Evolutionary conservation across 768 basidiomycete species (phyloP), one percentile per base, ranked within the genome.

Genomic region (Mycena metata): DNA sequence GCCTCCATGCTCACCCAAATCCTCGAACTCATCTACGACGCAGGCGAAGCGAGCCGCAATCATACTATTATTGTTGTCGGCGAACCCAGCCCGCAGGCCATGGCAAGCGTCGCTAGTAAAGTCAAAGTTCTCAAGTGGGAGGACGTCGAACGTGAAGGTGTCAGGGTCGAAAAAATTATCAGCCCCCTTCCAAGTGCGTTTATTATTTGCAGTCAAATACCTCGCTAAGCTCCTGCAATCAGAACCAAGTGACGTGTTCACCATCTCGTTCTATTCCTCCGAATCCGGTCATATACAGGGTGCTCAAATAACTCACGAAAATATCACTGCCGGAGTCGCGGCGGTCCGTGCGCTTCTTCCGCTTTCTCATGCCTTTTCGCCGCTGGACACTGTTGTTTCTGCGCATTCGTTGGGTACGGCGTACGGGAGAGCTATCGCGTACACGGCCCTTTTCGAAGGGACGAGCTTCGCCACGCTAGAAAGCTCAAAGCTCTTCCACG

Each of bases 321-420:
- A 95, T 70, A 76, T 97, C 65, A 96, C 95, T 3, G 94, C 96
- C 5, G 96, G 94, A 39, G 91, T 96, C n/a, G 89, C 94, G 0
- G 92, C 92, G 4, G 82, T 89, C 24, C 90, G 92, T 41, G 87
- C 90, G 6, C 76, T 96, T 23, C 88, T 97, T 72, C 95, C 96
- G 3, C 81, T 89, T 12, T 87, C 92, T 24, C 88, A 89, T 73
- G 82, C 88, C 15, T 72, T 95, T 46, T 88, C 91, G 6, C 80
- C 90, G 8, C 78, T 91, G 58, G 96, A 98, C 77, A 93, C 91
- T 9, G 81, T 98, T 39, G 84, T 91, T 13, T 96, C 94, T 26
- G 87, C 88, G 3, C 88, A 94, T 75, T 83, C 91, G 2, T 75
- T 98, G 60, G 88, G 89, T 64, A 90, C 90, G 0, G 88, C 95